A percentile compares a stretch with the other conserved stretches of the same genome.
phyloP scores from a whole-genome alignment of 2,329 filamentous ascomycete genomes.

The Microcyclospora tardicrescens region DNA sequence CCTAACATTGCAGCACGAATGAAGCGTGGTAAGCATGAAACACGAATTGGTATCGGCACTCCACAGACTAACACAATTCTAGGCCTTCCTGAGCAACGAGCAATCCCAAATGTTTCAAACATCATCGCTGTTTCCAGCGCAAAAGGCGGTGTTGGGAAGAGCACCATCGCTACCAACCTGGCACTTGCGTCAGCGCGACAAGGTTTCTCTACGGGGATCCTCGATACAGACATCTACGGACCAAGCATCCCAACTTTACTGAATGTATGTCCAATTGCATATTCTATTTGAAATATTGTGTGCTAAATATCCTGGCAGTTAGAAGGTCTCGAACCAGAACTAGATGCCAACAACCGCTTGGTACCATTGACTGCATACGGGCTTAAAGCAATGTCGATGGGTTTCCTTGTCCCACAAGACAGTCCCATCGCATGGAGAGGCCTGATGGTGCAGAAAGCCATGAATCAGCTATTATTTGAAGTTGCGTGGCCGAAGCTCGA shows the following conservation, averaged over 20 bases:
- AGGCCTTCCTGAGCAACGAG: conserved; percentile 63
- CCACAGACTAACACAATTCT: background rate
- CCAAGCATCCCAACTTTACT: conserved; percentile 87
- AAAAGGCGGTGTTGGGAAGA: conserved; percentile 97
- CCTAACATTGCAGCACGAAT: conserved; percentile 54
- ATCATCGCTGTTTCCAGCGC: conserved; percentile 95
- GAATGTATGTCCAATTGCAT: conserved; percentile 45
- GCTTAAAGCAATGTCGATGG: conserved; percentile 97
- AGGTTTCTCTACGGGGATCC: conserved; percentile 70
- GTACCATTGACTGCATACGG: conserved; percentile 88
- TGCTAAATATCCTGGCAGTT: conserved; percentile 9
- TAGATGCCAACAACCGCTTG: conserved; percentile 51
- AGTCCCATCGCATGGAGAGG: conserved; percentile 90
- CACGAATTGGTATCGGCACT: background rate
- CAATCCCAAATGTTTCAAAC: conserved; percentile 73
- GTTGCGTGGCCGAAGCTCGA: conserved; percentile 89
- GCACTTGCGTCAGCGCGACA: conserved; percentile 73
- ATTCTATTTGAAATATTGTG: background rate
- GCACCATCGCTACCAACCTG: conserved; percentile 86
- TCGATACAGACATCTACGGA: conserved; percentile 95
- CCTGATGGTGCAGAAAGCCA: conserved; percentile 92
- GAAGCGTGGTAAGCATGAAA: conserved; percentile 43
- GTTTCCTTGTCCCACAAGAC: conserved; percentile 68
- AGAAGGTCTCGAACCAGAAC: conserved; percentile 21
- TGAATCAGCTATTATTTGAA: conserved; percentile 89